phyloP scores from a whole-genome alignment of 176 grass and related monocot species.

The Eragrostis curvula region DNA sequence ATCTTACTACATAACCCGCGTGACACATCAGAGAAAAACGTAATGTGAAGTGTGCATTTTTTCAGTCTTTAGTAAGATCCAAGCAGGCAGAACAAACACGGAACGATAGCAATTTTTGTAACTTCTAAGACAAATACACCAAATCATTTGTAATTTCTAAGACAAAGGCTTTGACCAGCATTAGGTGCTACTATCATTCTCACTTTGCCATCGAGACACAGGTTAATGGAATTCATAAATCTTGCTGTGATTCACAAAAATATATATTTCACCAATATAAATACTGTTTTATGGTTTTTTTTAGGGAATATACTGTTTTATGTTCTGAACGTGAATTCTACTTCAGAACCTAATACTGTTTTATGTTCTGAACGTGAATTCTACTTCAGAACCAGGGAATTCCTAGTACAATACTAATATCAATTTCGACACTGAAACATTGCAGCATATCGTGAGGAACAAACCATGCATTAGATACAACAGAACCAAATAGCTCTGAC shows the following conservation, averaged over 20 bases:
- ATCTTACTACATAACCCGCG: neutral
- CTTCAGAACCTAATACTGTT: neutral
- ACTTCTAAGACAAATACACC: no score
- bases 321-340: neutral
- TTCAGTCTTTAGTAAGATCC: neutral
- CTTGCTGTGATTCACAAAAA: neutral
- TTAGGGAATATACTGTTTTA: no score
- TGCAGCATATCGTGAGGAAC: neutral
- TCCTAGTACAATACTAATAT: neutral
- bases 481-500: neutral
- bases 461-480: neutral
- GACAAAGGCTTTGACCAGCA: neutral
- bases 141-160: neutral
- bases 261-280: neutral
- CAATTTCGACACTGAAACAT: neutral
- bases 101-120: neutral
- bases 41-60: neutral
- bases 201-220: neutral
- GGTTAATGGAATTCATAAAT: neutral
- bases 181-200: neutral
- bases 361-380: neutral
- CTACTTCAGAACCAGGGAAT: neutral
- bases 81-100: neutral
- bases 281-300: no score
- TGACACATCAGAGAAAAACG: neutral